phyloP scores from a whole-genome alignment of 2,329 filamentous ascomycete genomes.

The Colletotrichum chlorophyti region DNA sequence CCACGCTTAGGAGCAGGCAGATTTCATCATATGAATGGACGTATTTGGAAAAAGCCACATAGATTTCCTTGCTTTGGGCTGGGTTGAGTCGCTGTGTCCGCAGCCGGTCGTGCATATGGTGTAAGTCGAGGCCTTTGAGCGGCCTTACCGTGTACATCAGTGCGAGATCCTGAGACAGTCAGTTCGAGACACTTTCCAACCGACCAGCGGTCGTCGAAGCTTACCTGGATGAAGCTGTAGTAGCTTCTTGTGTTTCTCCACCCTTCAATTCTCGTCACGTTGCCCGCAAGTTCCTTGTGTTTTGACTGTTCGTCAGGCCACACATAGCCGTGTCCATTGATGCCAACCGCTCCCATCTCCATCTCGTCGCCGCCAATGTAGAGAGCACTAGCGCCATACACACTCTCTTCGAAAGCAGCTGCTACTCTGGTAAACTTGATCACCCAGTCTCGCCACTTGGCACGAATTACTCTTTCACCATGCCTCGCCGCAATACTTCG shows the following conservation, averaged over 20 bases:
- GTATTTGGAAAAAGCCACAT: constrained; percentile 77
- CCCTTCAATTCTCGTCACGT: constrained; percentile 91
- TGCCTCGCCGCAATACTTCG: constrained; percentile 84
- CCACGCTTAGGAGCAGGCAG: constrained; percentile 80
- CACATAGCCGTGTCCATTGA: constrained; percentile 90
- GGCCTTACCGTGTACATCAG: constrained; percentile 70
- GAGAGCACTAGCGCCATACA: constrained; percentile 91
- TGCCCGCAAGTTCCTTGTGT: constrained; percentile 86
- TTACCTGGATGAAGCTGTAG: constrained; percentile 89
- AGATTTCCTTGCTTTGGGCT: constrained; percentile 81
- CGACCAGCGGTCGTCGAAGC: constrained; percentile 25
- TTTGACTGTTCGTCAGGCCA: constrained; percentile 86
- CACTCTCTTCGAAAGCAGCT: constrained; percentile 92
- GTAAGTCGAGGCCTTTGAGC: constrained; percentile 82
- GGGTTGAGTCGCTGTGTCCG: constrained; percentile 81
- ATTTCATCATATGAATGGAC: constrained; percentile 86
- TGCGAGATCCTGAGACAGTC: constrained; percentile 63
- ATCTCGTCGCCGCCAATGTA: constrained; percentile 82
- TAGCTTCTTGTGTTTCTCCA: constrained; percentile 97
- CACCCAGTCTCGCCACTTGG: constrained; percentile 96
- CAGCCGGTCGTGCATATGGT: constrained; percentile 91
- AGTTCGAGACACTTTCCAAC: not conserved
- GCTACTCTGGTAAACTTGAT: constrained; percentile 90
- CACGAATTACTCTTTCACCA: constrained; percentile 87
- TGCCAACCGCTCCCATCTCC: constrained; percentile 61